Conservation (phyloP, 257 asterid genomes). For the Salvia miltiorrhiza region DNA sequence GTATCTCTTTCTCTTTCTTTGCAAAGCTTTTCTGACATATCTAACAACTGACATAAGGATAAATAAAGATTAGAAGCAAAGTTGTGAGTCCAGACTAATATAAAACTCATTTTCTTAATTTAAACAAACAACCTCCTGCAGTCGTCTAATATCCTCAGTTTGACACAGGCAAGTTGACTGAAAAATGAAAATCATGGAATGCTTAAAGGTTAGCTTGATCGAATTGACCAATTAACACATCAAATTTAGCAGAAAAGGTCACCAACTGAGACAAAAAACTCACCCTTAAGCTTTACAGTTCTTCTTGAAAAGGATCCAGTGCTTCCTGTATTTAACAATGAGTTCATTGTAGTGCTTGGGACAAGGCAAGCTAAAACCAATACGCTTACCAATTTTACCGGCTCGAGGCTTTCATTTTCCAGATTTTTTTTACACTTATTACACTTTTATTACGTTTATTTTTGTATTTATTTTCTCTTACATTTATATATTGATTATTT, state of each 20-base stretch:
- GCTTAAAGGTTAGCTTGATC: not conserved
- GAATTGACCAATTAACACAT: not conserved
- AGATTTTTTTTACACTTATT: too few species aligned
- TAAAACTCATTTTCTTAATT: not conserved
- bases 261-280: constrained; percentile 11
- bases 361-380: not conserved
- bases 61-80: not conserved
- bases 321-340: constrained; percentile 54
- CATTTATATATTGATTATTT: too few species aligned
- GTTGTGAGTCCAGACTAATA: not conserved
- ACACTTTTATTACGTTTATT: too few species aligned
- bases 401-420: too few species aligned
- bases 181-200: not conserved
- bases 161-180: constrained; percentile 72
- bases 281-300: constrained; percentile 54
- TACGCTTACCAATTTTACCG: too few species aligned
- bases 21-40: constrained; percentile 73
- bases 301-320: constrained; percentile 67
- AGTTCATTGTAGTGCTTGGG: not conserved
- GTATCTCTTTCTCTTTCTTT: too few species aligned
- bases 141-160: constrained; percentile 55
- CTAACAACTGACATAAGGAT: constrained; percentile 46
- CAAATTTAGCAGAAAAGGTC: not conserved
- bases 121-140: constrained; percentile 54
- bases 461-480: too few species aligned